Percentiles rank a stretch among this genome's conserved stretches.
These are phyloP conservation scores for Eucalyptus rudis DNA, from an alignment of 345 rosid genomes.

Conservation along the genomic window DNA sequence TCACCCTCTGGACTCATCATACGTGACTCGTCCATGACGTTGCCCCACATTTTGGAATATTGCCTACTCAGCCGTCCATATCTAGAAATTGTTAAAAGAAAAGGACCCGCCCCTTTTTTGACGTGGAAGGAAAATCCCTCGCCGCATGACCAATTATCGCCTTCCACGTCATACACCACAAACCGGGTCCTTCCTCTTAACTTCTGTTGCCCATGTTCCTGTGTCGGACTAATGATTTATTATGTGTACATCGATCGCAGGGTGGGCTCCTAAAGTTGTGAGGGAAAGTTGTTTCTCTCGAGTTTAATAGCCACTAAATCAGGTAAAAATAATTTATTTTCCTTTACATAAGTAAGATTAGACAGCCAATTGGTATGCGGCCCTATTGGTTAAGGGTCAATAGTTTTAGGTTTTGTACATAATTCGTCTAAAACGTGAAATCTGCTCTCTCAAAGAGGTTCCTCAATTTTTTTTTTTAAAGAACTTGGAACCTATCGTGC, in stretches of 20 bases:
- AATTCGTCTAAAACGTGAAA: too few species aligned
- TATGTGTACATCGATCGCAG: not conserved
- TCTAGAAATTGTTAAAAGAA: not conserved
- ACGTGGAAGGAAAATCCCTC: slow-evolving; percentile 2
- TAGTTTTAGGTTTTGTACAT: too few species aligned
- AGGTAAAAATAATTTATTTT: too few species aligned
- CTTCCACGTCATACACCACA: not conserved
- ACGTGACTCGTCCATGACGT: not conserved
- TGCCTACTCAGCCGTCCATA: slow-evolving; percentile 1
- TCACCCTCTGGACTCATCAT: not conserved
- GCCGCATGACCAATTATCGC: not conserved
- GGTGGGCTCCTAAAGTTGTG: not conserved
- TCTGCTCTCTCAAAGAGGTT: too few species aligned
- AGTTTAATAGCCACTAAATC: not conserved
- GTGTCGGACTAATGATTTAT: not conserved
- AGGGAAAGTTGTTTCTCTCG: not conserved
- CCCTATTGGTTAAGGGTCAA: too few species aligned
- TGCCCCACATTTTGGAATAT: not conserved
- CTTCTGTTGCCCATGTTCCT: not conserved
- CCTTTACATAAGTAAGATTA: too few species aligned
- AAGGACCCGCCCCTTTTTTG: not conserved
- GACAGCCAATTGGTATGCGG: not conserved
- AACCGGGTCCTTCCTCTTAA: not conserved
- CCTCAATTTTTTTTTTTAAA: too few species aligned
- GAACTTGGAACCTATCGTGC: too few species aligned